Evolutionary conservation across 2,329 filamentous ascomycete species (phyloP).

Genomic region (Diaporthe vaccinii): DNA sequence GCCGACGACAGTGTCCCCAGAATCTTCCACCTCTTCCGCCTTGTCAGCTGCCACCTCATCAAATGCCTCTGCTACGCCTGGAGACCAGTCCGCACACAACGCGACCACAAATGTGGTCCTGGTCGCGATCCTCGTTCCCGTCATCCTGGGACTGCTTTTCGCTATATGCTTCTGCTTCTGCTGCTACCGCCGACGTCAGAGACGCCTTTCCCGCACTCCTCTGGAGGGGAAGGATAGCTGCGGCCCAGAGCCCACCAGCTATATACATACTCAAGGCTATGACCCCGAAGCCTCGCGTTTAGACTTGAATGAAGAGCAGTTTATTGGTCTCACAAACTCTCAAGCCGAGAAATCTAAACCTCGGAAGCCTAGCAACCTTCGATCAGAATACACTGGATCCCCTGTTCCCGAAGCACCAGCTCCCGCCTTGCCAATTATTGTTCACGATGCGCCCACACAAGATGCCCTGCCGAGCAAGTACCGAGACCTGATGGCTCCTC

Average conservation of each 20-base stretch:
- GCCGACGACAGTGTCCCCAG: conserved; percentile 44
- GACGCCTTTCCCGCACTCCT: conserved; percentile 39
- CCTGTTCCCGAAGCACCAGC: conserved; percentile 26
- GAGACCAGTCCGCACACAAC: conserved; percentile 34
- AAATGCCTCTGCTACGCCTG: background rate
- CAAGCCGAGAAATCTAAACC: conserved; percentile 33
- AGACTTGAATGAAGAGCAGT: conserved; percentile 42
- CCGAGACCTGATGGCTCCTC: conserved; percentile 35
- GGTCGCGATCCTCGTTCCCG: conserved; percentile 59
- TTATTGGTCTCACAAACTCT: conserved; percentile 18
- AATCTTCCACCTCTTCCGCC: conserved; percentile 39
- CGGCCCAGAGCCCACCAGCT: conserved; percentile 49
- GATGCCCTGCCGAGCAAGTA: conserved; percentile 16
- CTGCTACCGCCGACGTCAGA: conserved; percentile 47
- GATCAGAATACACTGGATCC: conserved; percentile 32
- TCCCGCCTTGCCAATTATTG: conserved; percentile 26
- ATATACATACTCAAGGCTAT: conserved; percentile 46
- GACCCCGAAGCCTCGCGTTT: conserved; percentile 41
- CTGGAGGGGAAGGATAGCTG: conserved; percentile 49
- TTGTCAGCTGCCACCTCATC: conserved; percentile 44
- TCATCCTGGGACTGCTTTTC: conserved; percentile 54
- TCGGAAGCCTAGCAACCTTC: conserved; percentile 37
- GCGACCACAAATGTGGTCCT: conserved; percentile 50
- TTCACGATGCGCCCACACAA: conserved; percentile 20
- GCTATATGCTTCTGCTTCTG: conserved; percentile 50